These are phyloP conservation scores for Asterionellopsis glacialis DNA, from an alignment of 108 stramenopile species.

Conservation along the genomic window DNA sequence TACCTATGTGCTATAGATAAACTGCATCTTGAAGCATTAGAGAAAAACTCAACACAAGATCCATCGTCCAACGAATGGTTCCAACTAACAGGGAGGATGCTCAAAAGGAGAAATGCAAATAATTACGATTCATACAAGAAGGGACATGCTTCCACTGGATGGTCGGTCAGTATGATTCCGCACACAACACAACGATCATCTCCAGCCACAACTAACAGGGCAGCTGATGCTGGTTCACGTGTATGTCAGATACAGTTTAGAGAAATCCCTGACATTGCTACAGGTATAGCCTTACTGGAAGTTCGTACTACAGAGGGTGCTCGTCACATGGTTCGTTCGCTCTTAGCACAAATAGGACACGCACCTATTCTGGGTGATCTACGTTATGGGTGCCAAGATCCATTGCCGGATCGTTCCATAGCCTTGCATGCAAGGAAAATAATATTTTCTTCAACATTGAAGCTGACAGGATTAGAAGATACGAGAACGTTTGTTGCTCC, in stretches of 20 bases:
- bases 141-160: background rate
- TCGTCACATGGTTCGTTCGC: slow-evolving; percentile 80
- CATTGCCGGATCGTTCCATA: slow-evolving; percentile 72
- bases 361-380: slow-evolving; percentile 72
- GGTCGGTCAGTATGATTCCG: slow-evolving; percentile 12
- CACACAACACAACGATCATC: background rate
- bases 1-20: slow-evolving; percentile 22
- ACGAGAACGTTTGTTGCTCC: too few relatives aligned
- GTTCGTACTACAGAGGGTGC: slow-evolving; percentile 66
- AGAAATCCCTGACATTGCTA: too few relatives aligned
- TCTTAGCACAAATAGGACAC: slow-evolving; percentile 48
- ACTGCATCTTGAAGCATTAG: background rate
- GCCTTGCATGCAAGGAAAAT: slow-evolving; percentile 75
- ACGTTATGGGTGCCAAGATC: slow-evolving; percentile 53
- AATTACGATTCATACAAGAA: slow-evolving; percentile 1
- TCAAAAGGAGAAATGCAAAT: background rate
- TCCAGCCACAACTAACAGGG: background rate
- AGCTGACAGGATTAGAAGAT: slow-evolving; percentile 9
- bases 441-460: slow-evolving; percentile 37
- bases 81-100: slow-evolving; percentile 8
- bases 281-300: slow-evolving; percentile 12
- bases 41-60: background rate
- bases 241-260: too few relatives aligned
- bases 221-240: background rate
- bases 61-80: slow-evolving; percentile 3